Evolutionary conservation across 768 basidiomycete genomes (phyloP).

Genomic region (Boletus speciosus): DNA sequence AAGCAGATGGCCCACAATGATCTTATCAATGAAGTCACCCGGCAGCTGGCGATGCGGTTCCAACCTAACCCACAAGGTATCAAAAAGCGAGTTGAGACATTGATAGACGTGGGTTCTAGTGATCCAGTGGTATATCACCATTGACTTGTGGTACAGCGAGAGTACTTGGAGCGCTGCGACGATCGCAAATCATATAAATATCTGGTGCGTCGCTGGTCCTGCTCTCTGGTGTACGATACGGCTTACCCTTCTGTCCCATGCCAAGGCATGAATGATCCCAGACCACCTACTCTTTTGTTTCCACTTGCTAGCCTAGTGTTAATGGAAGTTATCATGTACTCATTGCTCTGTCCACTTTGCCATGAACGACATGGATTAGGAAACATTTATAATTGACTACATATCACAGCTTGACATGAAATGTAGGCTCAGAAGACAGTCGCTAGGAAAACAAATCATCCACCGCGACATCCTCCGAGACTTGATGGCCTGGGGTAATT

Average conservation of each 20-base stretch:
- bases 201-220: constrained; percentile 37
- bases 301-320: neutral
- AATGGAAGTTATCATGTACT: neutral
- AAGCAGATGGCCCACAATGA: constrained; percentile 88
- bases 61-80: constrained; percentile 80
- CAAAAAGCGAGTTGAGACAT: constrained; percentile 88
- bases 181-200: constrained; percentile 89
- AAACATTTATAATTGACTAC: constrained; percentile 19
- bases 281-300: neutral
- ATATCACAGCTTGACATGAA: constrained; percentile 34
- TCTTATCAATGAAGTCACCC: constrained; percentile 85
- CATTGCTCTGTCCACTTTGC: neutral
- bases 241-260: neutral
- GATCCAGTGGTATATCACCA: neutral
- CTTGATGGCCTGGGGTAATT: constrained; percentile 39
- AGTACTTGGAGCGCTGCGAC: constrained; percentile 88
- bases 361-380: neutral
- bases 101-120: constrained; percentile 75
- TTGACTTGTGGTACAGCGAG: constrained; percentile 52
- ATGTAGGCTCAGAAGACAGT: constrained; percentile 29
- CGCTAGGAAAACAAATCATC: neutral
- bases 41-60: constrained; percentile 82
- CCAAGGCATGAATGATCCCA: constrained; percentile 24
- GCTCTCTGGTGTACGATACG: neutral
- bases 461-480: constrained; percentile 20